phyloP scores from a whole-genome alignment of 805 yeast genomes.

The Ogataea polymorpha region DNA sequence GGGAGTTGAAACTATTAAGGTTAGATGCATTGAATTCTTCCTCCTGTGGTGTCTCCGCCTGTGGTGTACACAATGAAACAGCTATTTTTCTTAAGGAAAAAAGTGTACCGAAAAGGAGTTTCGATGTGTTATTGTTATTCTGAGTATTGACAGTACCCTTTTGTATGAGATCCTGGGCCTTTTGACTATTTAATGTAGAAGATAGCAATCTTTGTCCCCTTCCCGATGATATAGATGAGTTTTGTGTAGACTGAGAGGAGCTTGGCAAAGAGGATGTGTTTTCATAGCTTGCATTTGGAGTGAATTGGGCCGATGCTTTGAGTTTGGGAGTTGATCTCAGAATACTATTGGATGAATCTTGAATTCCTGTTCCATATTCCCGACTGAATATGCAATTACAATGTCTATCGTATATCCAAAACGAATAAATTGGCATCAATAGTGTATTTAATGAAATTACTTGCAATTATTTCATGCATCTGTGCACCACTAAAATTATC shows the following conservation, averaged over 20 bases:
- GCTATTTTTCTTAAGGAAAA: conserved; percentile 77
- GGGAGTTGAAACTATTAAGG: conserved; percentile 32
- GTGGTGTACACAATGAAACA: conserved; percentile 26
- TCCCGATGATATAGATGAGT: conserved; percentile 2
- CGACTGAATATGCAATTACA: conserved; percentile 82
- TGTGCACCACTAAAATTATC: not conserved
- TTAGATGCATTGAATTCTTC: conserved; percentile 10
- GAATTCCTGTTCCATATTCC: conserved; percentile 46
- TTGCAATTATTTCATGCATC: not conserved
- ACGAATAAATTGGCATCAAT: conserved; percentile 69
- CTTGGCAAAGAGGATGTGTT: not conserved
- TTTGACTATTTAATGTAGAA: conserved; percentile 5
- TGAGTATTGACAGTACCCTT: conserved; percentile 45
- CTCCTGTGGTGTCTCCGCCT: not conserved
- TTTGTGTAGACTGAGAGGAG: conserved; percentile 3
- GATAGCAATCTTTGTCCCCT: conserved; percentile 1
- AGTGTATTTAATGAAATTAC: not conserved
- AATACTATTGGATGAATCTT: not conserved
- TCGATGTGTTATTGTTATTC: conserved; percentile 67
- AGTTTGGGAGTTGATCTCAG: not conserved
- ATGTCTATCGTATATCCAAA: conserved; percentile 90
- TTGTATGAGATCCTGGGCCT: conserved; percentile 12
- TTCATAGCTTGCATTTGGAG: not conserved
- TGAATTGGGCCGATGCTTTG: not conserved
- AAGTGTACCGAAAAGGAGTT: conserved; percentile 80